Conservation (phyloP, 352 stramenopile genomes). For the Pythium aristosporum region DNA sequence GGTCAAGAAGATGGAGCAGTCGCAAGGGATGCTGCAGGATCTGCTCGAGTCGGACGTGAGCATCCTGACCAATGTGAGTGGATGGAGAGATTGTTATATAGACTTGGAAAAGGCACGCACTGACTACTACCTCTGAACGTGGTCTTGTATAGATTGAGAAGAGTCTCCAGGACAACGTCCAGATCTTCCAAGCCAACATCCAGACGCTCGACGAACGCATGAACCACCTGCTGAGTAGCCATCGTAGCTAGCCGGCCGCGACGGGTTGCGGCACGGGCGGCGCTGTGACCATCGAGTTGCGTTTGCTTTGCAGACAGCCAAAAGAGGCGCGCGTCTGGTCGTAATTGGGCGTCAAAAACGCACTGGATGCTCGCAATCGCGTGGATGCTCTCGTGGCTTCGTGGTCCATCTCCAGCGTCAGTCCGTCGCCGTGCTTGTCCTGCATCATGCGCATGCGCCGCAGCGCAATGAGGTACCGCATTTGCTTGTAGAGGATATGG, state of each 20-base stretch:
- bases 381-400: background rate
- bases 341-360: conserved; percentile 37
- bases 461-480: conserved; percentile 57
- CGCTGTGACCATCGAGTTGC: conserved; percentile 28
- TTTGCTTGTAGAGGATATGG: conserved; percentile 77
- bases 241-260: conserved; percentile 14
- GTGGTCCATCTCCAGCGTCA: conserved; percentile 20
- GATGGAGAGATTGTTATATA: background rate
- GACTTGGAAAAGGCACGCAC: background rate
- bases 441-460: conserved; percentile 38
- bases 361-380: conserved; percentile 15
- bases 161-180: conserved; percentile 69
- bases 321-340: conserved; percentile 33
- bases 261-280: conserved; percentile 20
- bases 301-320: conserved; percentile 35
- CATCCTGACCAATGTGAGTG: conserved; percentile 70
- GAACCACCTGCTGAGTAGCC: conserved; percentile 23
- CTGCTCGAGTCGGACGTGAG: conserved; percentile 63
- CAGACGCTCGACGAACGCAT: conserved; percentile 75
- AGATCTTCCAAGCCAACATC: conserved; percentile 79
- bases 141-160: conserved; percentile 54
- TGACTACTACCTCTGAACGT: background rate
- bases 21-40: conserved; percentile 48
- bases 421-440: conserved; percentile 25
- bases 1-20: conserved; percentile 62